Evolutionary conservation across 306 rosid genomes (phyloP).

Genomic region (Coriaria nepalensis): DNA sequence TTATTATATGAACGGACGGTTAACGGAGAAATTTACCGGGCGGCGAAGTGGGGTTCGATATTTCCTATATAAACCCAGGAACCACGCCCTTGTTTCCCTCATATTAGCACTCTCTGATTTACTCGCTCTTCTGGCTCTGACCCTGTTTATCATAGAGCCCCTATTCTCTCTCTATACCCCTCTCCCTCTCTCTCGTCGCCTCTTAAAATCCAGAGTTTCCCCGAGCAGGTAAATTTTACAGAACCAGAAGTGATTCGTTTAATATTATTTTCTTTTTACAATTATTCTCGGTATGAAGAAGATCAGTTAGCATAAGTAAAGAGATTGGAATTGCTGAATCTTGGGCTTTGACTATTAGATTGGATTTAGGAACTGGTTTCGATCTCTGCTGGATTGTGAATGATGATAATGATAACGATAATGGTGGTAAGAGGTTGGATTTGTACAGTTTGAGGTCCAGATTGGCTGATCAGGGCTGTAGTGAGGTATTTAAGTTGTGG

Average conservation of each 20-base stretch:
- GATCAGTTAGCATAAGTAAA: slow-evolving; percentile 4
- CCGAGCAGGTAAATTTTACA: slow-evolving; percentile 8
- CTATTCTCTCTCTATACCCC: slow-evolving; percentile 5
- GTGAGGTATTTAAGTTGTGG: not conserved
- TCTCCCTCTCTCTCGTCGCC: slow-evolving; percentile 2
- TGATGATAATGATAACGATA: too few relatives aligned
- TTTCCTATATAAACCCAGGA: slow-evolving; percentile 76
- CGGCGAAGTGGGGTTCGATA: slow-evolving; percentile 28
- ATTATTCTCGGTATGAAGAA: not conserved
- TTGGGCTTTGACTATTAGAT: slow-evolving; percentile 8
- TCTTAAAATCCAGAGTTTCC: slow-evolving; percentile 9
- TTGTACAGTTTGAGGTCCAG: too few relatives aligned
- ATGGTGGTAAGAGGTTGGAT: too few relatives aligned
- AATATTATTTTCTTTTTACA: not conserved
- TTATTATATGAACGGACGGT: slow-evolving; percentile 21
- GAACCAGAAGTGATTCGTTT: not conserved
- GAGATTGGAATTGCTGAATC: slow-evolving; percentile 8
- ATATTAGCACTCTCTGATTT: slow-evolving; percentile 28
- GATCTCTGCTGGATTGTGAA: too few relatives aligned
- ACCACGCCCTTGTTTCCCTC: slow-evolving; percentile 36
- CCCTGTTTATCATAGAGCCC: slow-evolving; percentile 23
- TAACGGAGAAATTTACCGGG: slow-evolving; percentile 24
- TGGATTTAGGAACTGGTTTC: too few relatives aligned
- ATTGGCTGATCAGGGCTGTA: too few relatives aligned
- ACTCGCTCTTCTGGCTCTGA: slow-evolving; percentile 16